Percentiles rank a stretch among this genome's conserved stretches.
These are phyloP conservation scores for Arctostaphylos glauca DNA, from an alignment of 148 eudicot genomes.

Conservation along the genomic window DNA sequence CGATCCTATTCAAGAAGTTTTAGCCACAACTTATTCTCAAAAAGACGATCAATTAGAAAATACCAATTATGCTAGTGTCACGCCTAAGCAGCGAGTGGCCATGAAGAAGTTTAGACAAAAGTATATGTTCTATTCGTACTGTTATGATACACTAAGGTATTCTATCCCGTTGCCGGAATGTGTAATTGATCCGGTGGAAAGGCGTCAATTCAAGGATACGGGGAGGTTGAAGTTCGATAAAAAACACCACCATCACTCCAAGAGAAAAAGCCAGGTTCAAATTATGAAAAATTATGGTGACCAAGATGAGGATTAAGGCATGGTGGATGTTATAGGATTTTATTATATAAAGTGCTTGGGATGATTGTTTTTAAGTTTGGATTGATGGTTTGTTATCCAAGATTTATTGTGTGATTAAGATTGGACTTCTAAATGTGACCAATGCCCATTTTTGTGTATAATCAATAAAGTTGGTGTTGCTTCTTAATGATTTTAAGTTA, in stretches of 20 bases:
- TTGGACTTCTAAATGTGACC: background rate
- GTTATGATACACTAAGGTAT: constrained; percentile 43
- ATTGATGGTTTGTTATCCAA: background rate
- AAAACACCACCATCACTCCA: constrained; percentile 20
- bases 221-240: constrained; percentile 35
- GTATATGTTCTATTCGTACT: constrained; percentile 50
- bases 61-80: constrained; percentile 13
- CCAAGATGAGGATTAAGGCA: constrained; percentile 24
- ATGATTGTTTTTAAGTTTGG: background rate
- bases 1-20: constrained; percentile 38
- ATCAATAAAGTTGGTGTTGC: background rate
- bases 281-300: constrained; percentile 26
- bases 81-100: constrained; percentile 29
- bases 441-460: background rate
- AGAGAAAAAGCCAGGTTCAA: constrained; percentile 25
- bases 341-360: background rate
- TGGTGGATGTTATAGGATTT: background rate
- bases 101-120: constrained; percentile 40
- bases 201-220: constrained; percentile 35
- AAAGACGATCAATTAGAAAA: constrained; percentile 19
- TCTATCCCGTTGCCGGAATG: constrained; percentile 43
- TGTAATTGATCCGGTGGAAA: constrained; percentile 36
- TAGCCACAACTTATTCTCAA: constrained; percentile 11
- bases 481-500: background rate
- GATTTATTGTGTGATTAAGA: background rate